phyloP scores from a whole-genome alignment of 179 eudicot species.

The Drosera spatulata region DNA sequence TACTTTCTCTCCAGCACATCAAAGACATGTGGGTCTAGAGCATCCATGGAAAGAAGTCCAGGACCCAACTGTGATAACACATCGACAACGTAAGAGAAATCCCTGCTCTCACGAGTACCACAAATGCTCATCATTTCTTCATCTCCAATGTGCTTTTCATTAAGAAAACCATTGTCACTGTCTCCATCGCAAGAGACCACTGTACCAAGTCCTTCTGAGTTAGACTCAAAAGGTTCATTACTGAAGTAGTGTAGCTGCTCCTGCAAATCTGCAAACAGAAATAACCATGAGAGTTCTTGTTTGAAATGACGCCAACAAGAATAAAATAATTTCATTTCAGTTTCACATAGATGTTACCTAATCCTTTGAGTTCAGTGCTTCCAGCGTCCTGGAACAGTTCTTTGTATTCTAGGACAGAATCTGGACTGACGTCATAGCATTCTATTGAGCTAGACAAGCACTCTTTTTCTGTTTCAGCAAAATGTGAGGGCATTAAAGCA shows the following conservation, averaged over 20 bases:
- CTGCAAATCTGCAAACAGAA: constrained; percentile 11
- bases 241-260: constrained; percentile 11
- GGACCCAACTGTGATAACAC: constrained; percentile 19
- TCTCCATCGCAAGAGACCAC: constrained; percentile 19
- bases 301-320: background rate
- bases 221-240: constrained; percentile 13
- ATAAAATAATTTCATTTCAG: background rate
- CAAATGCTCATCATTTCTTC: constrained; percentile 11
- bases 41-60: constrained; percentile 10
- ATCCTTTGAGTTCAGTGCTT: background rate
- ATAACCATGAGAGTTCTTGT: too few species aligned
- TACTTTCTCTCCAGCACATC: constrained; percentile 25
- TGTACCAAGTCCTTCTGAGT: constrained; percentile 23
- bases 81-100: constrained; percentile 26
- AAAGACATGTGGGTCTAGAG: constrained; percentile 18
- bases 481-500: background rate
- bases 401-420: constrained; percentile 4
- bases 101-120: constrained; percentile 10
- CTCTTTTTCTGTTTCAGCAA: constrained; percentile 14
- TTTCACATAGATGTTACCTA: constrained; percentile 7
- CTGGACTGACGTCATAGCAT: constrained; percentile 8
- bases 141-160: constrained; percentile 11
- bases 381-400: constrained; percentile 6
- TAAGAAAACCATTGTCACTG: constrained; percentile 7
- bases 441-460: constrained; percentile 28